Evolutionary conservation across 257 asterid genomes (phyloP).

Genomic region (Nicotiana tabacum): DNA sequence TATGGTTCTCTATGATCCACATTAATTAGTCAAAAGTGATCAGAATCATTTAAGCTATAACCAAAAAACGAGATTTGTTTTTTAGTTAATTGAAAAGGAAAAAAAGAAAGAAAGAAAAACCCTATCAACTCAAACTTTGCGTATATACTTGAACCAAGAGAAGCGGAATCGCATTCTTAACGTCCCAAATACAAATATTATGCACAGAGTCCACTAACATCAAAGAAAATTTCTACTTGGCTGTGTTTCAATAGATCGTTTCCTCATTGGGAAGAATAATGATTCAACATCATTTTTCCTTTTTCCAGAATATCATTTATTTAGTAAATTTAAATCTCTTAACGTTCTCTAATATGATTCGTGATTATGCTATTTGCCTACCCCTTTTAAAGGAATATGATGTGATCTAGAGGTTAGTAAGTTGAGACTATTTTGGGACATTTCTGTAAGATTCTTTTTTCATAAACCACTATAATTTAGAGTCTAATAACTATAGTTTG

Average conservation of each 20-base stretch:
- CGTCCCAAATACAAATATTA: neutral
- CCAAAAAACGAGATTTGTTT: neutral
- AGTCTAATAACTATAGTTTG: no score
- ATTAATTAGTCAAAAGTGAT: neutral
- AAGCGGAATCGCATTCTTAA: slow-evolving; percentile 39
- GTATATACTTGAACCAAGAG: slow-evolving; percentile 33
- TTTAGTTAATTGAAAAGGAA: slow-evolving; percentile 6
- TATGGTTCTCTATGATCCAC: neutral
- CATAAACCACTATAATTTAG: neutral
- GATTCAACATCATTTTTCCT: neutral
- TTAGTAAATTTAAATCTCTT: neutral
- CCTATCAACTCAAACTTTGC: slow-evolving; percentile 32
- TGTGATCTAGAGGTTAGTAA: no score
- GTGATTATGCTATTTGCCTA: neutral
- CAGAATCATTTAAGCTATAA: neutral
- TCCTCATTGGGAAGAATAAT: neutral
- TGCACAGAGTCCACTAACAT: neutral
- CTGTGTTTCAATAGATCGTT: neutral
- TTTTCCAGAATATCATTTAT: neutral
- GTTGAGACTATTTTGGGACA: no score
- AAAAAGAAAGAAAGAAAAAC: neutral
- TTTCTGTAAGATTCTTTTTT: no score
- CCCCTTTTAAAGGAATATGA: neutral
- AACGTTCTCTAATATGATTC: neutral
- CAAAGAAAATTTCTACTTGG: neutral